A percentile compares a stretch with the other conserved stretches of the same genome.
phyloP scores from a whole-genome alignment of 1,284 basidiomycete species.

The Rhodofomes roseus region DNA sequence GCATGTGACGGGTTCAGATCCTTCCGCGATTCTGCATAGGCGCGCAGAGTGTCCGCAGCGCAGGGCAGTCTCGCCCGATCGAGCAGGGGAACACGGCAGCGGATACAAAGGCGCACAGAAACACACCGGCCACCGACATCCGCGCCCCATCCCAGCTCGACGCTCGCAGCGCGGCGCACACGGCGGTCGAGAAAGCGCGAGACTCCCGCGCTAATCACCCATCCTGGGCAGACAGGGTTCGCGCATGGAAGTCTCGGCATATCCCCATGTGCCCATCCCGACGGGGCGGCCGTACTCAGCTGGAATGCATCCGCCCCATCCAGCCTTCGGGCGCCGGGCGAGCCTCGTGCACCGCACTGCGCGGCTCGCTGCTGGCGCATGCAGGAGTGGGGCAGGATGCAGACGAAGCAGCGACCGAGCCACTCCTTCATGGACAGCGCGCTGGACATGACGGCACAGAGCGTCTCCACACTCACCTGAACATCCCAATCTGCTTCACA shows the following conservation, averaged over 20 bases:
- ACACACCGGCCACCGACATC: neutral
- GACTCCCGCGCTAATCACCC: neutral
- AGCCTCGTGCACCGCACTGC: neutral
- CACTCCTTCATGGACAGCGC: neutral
- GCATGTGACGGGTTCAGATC: neutral
- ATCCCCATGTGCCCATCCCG: slow-evolving; percentile 4
- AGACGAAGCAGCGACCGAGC: neutral
- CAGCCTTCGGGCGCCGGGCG: neutral
- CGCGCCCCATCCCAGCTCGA: neutral
- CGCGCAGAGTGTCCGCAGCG: neutral
- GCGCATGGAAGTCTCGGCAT: neutral
- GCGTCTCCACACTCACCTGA: slow-evolving; percentile 54
- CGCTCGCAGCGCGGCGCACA: neutral
- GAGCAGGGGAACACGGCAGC: neutral
- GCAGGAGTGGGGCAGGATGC: neutral
- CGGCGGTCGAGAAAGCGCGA: neutral
- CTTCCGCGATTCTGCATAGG: neutral
- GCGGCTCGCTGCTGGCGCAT: neutral
- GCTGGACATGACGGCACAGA: neutral
- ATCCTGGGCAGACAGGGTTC: neutral
- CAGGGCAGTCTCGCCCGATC: neutral
- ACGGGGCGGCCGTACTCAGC: neutral
- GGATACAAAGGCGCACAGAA: neutral
- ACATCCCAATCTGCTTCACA: slow-evolving; percentile 89
- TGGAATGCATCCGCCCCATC: neutral